A percentile compares a stretch with the other conserved stretches of the same genome.
Conservation (phyloP, 225 moss, liverwort and hornwort species). For the Marchantia paleacea region DNA sequence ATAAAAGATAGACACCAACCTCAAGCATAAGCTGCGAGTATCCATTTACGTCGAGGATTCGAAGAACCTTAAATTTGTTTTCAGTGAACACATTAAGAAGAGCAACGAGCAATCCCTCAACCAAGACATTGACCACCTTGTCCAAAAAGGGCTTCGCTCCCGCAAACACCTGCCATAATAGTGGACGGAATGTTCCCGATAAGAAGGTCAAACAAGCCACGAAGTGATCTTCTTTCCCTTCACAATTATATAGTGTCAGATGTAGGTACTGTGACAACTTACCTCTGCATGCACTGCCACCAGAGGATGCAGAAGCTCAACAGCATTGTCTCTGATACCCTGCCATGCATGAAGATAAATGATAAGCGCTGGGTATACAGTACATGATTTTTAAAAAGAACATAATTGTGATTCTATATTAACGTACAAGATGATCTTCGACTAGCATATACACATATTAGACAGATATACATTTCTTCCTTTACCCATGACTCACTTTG, state of each 20-base stretch:
- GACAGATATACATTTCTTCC: not conserved
- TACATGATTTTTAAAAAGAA: not conserved
- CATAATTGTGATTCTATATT: not conserved
- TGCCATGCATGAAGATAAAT: slow-evolving; percentile 21
- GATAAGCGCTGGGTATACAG: not conserved
- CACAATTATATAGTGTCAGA: not conserved
- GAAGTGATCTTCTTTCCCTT: not conserved
- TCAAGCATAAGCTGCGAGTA: slow-evolving; percentile 95
- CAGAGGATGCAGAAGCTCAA: slow-evolving; percentile 90
- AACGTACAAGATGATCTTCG: too few relatives aligned
- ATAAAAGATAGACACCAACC: slow-evolving; percentile 31
- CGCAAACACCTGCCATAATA: slow-evolving; percentile 57
- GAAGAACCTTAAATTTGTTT: slow-evolving; percentile 71
- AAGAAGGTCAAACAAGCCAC: not conserved
- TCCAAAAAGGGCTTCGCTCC: slow-evolving; percentile 85
- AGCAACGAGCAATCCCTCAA: slow-evolving; percentile 75
- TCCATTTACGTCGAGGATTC: slow-evolving; percentile 80
- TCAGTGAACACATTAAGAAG: slow-evolving; percentile 81
- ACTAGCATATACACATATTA: not conserved
- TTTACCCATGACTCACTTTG: slow-evolving; percentile 38
- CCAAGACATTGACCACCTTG: slow-evolving; percentile 73
- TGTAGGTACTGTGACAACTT: slow-evolving; percentile 15
- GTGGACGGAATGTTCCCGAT: not conserved
- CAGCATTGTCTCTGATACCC: slow-evolving; percentile 90
- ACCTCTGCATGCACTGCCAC: slow-evolving; percentile 94